Base-by-base conservation (phyloP, 805 yeast genomes). In the Spathaspora sp. region DNA sequence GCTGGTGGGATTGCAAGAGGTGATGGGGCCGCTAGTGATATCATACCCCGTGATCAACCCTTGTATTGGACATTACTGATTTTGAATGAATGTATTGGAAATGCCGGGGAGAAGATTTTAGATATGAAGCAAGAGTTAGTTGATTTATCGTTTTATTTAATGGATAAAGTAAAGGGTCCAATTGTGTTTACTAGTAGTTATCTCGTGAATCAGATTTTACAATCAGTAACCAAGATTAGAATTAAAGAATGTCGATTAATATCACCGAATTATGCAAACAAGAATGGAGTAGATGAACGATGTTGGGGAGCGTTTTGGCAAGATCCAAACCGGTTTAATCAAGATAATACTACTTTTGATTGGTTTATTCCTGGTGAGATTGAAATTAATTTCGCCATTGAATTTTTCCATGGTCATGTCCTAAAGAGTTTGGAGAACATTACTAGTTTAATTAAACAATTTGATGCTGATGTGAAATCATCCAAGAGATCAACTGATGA, bases 271-370 rank as follows among this genome's bases (percentile, higher is more conserved):
- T 77, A 77, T 56, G 54, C 66, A 3, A 52, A 57, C 3, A 62
- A 67, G 14, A 57, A 70, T 56, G 77, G 73, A 1, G 66, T 78
- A 10, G 68, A 67, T 42, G 82, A 77, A 47, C 75, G 75, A 19
- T 78, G 85, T 52, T 88, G 96, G 96, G 96, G 96, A 45, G 90
- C 83, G 0, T 77, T 80, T 52, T 90, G 86, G 57, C 81, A 84
- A 57, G 80, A 78, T 54, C 67, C 73, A 0, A 59, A 66, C 17
- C 73, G 89, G 55, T 82, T 85, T 49, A 62, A 73, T 1, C 51
- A 60, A 11, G 78, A 77, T 12, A 78, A 80, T 54, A 64, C 87
- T 32, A 60, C 74, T 0, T 83, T 90, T 56, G 70, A 76, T 0
- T 93, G 99, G 99, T 89, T 85, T 59, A 64, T 76, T 0, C 97